Percentiles rank a stretch among this genome's conserved stretches.
Conservation (phyloP, 2,329 filamentous ascomycete genomes). For the Colletotrichum sansevieriae region DNA sequence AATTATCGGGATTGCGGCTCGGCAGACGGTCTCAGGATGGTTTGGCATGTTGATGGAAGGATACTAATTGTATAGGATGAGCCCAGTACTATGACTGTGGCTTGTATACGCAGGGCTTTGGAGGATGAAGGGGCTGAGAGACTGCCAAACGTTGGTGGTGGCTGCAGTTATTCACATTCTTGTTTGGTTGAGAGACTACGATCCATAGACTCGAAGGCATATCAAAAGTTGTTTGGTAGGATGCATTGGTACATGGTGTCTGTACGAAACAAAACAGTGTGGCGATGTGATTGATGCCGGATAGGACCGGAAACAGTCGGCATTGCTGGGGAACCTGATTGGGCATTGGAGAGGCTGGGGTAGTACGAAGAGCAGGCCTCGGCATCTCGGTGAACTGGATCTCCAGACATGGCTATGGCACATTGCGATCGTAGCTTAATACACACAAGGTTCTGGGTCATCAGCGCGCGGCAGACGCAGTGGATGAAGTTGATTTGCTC, state of each 20-base stretch:
- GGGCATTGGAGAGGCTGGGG: conserved; percentile 21
- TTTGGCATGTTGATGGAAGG: conserved; percentile 22
- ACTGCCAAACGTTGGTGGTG: neutral
- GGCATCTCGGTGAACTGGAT: conserved; percentile 38
- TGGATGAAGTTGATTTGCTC: neutral
- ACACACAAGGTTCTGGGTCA: conserved; percentile 2
- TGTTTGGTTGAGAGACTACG: conserved; percentile 14
- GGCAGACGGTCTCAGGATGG: neutral
- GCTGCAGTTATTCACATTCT: conserved; percentile 4
- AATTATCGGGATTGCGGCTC: conserved; percentile 10
- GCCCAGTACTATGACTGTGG: conserved; percentile 22
- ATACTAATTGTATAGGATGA: conserved; percentile 35
- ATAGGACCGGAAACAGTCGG: conserved; percentile 35
- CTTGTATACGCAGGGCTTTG: conserved; percentile 25
- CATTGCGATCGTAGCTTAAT: neutral
- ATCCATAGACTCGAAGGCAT: conserved; percentile 31
- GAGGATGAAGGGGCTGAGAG: conserved; percentile 2
- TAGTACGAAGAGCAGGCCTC: conserved; percentile 28
- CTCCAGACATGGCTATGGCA: neutral
- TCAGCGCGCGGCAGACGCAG: conserved; percentile 4
- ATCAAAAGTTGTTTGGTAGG: conserved; percentile 37
- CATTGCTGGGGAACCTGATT: conserved; percentile 27
- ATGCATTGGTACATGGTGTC: neutral
- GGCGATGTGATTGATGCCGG: neutral
- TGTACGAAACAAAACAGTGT: no score